Conservation (phyloP, 441 rosid genomes). For the Mallotus japonicus region DNA sequence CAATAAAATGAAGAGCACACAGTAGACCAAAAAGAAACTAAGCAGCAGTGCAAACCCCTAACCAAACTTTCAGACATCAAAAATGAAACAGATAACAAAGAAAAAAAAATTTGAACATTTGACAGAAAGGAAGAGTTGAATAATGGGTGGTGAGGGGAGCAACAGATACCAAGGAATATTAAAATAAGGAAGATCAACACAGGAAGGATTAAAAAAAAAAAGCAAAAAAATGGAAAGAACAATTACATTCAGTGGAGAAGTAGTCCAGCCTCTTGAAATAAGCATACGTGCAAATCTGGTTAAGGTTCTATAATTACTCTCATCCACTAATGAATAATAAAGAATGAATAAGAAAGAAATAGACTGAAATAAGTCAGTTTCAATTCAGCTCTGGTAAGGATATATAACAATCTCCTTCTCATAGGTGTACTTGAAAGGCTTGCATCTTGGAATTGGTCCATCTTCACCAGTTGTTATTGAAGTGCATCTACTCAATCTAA, state of each 20-base stretch:
- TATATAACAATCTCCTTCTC: conserved; percentile 98
- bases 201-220: background rate
- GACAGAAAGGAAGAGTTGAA: background rate
- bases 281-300: conserved; percentile 73
- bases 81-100: background rate
- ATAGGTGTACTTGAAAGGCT: conserved; percentile 88
- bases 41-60: background rate
- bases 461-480: conserved; percentile 87
- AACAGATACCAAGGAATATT: background rate
- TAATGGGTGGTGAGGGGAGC: background rate
- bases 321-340: background rate
- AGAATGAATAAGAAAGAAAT: background rate
- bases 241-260: conserved; percentile 88
- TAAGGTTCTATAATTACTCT: conserved; percentile 44
- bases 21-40: background rate
- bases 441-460: conserved; percentile 93
- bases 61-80: background rate
- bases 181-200: background rate
- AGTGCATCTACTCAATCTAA: conserved; percentile 76
- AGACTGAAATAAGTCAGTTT: conserved; percentile 11
- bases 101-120: background rate
- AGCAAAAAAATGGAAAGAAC: conserved; percentile 7
- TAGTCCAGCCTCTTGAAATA: conserved; percentile 95
- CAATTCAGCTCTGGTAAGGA: conserved; percentile 43
- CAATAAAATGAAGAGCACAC: background rate